Percentiles rank a stretch among this genome's conserved stretches.
phyloP scores from a whole-genome alignment of 495 filamentous ascomycete species.

The Penicillium malachiteum region DNA sequence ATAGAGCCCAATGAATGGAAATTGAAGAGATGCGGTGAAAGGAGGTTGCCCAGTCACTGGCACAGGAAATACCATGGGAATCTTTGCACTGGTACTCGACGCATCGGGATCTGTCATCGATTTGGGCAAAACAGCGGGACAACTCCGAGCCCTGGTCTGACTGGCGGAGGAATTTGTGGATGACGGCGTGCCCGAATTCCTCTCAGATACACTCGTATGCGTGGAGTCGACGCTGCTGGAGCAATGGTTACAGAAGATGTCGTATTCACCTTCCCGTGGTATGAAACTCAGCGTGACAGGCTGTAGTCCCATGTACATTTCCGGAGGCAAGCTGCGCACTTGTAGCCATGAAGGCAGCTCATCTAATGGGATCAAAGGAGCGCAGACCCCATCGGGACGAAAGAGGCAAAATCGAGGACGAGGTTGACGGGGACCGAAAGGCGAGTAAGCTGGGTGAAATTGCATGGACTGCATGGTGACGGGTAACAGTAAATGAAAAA shows the following conservation, averaged over 20 bases:
- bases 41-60: slow-evolving; percentile 15
- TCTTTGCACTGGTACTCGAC: background rate
- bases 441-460: background rate
- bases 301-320: slow-evolving; percentile 20
- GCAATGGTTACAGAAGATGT: slow-evolving; percentile 40
- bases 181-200: slow-evolving; percentile 9
- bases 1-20: slow-evolving; percentile 24
- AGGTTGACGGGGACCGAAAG: slow-evolving; percentile 13
- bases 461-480: slow-evolving; percentile 2
- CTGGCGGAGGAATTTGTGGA: slow-evolving; percentile 1
- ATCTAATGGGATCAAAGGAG: slow-evolving; percentile 37
- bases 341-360: slow-evolving; percentile 41
- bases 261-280: slow-evolving; percentile 37
- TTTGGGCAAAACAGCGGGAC: background rate
- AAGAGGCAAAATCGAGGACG: slow-evolving; percentile 37
- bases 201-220: slow-evolving; percentile 32
- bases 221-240: slow-evolving; percentile 24
- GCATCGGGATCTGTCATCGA: background rate
- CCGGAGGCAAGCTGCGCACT: slow-evolving; percentile 23
- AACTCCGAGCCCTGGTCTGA: slow-evolving; percentile 11
- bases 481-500: background rate
- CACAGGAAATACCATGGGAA: background rate
- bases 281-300: slow-evolving; percentile 23
- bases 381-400: slow-evolving; percentile 25
- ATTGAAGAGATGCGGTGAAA: slow-evolving; percentile 13